Evolutionary conservation across 257 asterid species (phyloP).

Genomic region (Jacaranda copaia): DNA sequence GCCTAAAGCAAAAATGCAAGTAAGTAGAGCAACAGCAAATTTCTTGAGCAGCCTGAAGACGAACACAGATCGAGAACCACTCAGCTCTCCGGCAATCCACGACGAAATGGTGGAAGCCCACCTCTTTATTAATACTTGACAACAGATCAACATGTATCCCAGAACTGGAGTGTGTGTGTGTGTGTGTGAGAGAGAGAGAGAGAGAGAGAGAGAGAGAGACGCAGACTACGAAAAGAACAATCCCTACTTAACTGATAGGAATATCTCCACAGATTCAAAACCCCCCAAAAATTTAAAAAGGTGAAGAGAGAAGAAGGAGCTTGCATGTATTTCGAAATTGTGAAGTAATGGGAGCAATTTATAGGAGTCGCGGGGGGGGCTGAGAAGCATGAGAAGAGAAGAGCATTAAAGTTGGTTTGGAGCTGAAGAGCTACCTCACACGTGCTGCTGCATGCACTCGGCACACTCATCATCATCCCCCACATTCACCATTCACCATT

Average conservation of each 20-base stretch:
- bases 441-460: conserved; percentile 53
- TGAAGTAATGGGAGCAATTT: conserved; percentile 37
- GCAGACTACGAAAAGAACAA: not conserved
- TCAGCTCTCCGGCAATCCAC: conserved; percentile 36
- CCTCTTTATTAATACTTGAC: conserved; percentile 34
- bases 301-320: not conserved
- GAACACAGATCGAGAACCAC: conserved; percentile 42
- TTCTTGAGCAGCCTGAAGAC: conserved; percentile 48
- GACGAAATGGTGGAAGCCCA: conserved; percentile 47
- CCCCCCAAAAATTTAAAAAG: too few species aligned
- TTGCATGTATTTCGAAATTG: conserved; percentile 7
- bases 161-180: not conserved
- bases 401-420: conserved; percentile 48
- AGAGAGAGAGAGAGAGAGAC: not conserved
- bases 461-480: not conserved
- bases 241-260: not conserved
- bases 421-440: conserved; percentile 41
- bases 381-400: not conserved
- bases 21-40: conserved; percentile 53
- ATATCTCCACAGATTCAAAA: not conserved
- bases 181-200: not conserved
- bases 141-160: conserved; percentile 40
- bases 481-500: too few species aligned
- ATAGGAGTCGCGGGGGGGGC: not conserved
- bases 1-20: conserved; percentile 76